phyloP scores from a whole-genome alignment of 2,329 filamentous ascomycete species.

The Fusarium coffeatum region DNA sequence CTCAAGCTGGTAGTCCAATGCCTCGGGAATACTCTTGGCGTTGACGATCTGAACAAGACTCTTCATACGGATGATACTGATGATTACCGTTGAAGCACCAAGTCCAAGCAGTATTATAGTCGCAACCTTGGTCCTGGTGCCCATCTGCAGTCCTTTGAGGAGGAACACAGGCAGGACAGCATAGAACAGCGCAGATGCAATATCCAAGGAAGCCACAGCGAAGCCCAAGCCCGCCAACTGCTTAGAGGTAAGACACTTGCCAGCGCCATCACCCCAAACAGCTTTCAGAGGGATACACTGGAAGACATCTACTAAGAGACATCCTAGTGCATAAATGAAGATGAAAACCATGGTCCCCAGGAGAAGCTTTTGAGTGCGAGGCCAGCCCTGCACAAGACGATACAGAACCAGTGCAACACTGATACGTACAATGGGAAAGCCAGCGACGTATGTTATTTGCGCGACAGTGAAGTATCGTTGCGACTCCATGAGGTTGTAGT shows the following conservation, averaged over 20 bases:
- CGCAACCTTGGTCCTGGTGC: neutral
- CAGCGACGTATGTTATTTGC: constrained; percentile 7
- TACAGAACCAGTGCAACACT: constrained; percentile 4
- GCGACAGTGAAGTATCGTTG: constrained; percentile 10
- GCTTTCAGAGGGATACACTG: constrained; percentile 6
- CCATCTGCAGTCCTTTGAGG: constrained; percentile 10
- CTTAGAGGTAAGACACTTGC: neutral
- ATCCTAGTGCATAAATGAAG: constrained; percentile 2
- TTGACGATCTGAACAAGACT: neutral
- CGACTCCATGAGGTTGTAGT: constrained; percentile 3
- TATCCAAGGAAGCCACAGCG: neutral
- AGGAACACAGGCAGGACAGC: neutral
- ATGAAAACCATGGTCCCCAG: neutral
- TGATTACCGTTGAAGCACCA: neutral
- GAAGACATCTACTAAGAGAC: constrained; percentile 1
- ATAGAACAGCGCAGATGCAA: constrained; percentile 5
- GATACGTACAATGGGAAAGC: constrained; percentile 1
- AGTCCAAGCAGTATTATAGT: constrained; percentile 8
- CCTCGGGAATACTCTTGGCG: neutral
- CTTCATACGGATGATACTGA: constrained; percentile 6
- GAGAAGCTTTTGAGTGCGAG: neutral
- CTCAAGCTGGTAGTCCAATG: constrained; percentile 4
- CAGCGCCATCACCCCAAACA: constrained; percentile 8
- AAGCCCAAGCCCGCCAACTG: constrained; percentile 3
- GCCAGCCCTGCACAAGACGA: constrained; percentile 8